Base-by-base conservation (phyloP, 2,329 filamentous ascomycete genomes). In the Penicillium sclerotigenum region DNA sequence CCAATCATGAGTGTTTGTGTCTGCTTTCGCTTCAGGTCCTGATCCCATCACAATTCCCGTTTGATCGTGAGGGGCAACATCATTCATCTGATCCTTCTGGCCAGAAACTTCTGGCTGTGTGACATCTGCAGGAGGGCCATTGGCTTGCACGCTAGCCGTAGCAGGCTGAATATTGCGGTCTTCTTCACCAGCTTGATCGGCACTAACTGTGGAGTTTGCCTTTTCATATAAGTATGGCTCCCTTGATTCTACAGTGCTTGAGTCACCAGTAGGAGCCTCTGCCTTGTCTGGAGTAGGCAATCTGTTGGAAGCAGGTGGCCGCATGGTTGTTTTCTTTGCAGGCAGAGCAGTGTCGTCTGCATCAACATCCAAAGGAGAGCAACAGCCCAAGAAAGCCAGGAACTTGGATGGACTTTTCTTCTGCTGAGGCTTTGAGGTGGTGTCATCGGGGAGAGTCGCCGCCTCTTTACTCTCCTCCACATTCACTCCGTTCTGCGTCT, bases 351-450 rank as follows among this genome's bases (percentile, higher is more conserved):
- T 64, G 52, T 78, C 77, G 29, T 78, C 77, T 34, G 69, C 63
- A 59, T 79, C 79, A n/a, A 74, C 66, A n/a, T 68, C 67, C 18
- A 77, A 74, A 4, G 76, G 73, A 29, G 78, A 75, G 61, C 79
- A 81, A 66, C 79, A 81, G 52, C 71, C 75, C 52, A 81, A 62
- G 55, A 81, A 78, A 10, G 79, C 75, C 26, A 81, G 68, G 7
- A 78, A 57, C 47, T 71, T 71, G 31, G 67, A 72, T 34, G 77
- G 68, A 8, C 72, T 67, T 61, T 77, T 70, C 63, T 78, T 80
- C 58, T 67, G 69, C 52, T 75, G 73, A 20, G 68, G 43, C 59
- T 73, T 77, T 31, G 70, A 45, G 59, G 67, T 56, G 22, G 66
- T 67, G 42, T 65, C 67, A 38, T 74, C 70, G 20, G 73, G 66